Percentiles rank a stretch among this genome's conserved stretches.
These are phyloP conservation scores for Paecilomyces variotii DNA, from an alignment of 2,329 filamentous ascomycete species.

Conservation along the genomic window DNA sequence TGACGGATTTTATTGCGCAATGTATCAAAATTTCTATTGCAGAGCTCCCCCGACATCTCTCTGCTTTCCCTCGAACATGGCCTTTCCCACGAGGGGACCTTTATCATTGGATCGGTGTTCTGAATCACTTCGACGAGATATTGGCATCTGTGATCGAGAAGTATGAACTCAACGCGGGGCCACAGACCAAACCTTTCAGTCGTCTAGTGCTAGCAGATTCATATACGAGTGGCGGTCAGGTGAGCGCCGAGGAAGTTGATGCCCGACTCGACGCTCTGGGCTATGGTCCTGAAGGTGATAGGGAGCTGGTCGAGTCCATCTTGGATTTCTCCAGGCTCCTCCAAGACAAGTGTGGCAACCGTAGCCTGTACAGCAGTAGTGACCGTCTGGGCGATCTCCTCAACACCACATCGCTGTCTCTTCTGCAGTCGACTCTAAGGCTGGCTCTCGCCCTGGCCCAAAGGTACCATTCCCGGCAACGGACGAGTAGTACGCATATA, in stretches of 20 bases:
- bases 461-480: conserved; percentile 82
- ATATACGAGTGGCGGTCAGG: conserved; percentile 50
- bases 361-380: conserved; percentile 93
- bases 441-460: conserved; percentile 82
- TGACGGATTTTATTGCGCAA: conserved; percentile 69
- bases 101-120: conserved; percentile 93
- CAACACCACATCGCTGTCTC: conserved; percentile 72
- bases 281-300: conserved; percentile 68
- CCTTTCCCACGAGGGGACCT: conserved; percentile 91
- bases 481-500: conserved; percentile 57
- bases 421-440: conserved; percentile 70
- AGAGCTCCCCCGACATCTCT: conserved; percentile 67
- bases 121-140: conserved; percentile 89
- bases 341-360: conserved; percentile 89
- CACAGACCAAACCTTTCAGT: conserved; percentile 70
- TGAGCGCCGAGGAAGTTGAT: conserved; percentile 47
- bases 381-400: conserved; percentile 80
- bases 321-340: conserved; percentile 80
- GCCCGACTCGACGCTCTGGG: conserved; percentile 51
- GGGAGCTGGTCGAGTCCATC: conserved; percentile 68
- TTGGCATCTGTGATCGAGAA: conserved; percentile 71
- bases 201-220: conserved; percentile 25
- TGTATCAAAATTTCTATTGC: conserved; percentile 59
- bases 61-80: conserved; percentile 80
- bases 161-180: conserved; percentile 72